Evolutionary conservation across 768 basidiomycete species (phyloP).

Genomic region (Calocera viscosa): DNA sequence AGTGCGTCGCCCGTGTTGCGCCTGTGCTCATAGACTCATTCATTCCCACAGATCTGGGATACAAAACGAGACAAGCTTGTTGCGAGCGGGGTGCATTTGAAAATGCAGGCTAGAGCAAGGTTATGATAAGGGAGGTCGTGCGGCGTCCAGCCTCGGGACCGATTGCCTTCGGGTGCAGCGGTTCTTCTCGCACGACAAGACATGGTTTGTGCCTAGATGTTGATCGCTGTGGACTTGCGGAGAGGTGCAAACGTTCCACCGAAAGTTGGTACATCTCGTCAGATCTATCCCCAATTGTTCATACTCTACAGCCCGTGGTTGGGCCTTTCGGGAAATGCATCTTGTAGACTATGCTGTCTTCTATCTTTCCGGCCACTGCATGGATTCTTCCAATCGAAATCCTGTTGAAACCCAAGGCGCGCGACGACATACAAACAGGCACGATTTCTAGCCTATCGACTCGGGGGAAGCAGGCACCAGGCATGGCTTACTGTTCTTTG

Average conservation of each 20-base stretch:
- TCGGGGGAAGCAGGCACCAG: not conserved
- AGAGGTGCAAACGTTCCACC: too few species aligned
- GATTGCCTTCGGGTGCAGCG: too few species aligned
- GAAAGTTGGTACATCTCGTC: too few species aligned
- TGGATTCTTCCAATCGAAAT: not conserved
- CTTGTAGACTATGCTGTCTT: too few species aligned
- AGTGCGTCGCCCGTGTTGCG: not conserved
- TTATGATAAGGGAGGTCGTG: too few species aligned
- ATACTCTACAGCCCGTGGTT: too few species aligned
- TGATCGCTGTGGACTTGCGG: too few species aligned
- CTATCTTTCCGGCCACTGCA: not conserved
- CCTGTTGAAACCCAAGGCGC: not conserved
- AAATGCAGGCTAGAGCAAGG: not conserved
- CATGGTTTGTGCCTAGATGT: too few species aligned
- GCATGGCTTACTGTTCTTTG: not conserved
- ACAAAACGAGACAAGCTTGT: not conserved
- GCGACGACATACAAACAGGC: not conserved
- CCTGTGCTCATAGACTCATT: not conserved
- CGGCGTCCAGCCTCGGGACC: too few species aligned
- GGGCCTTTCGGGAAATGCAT: too few species aligned
- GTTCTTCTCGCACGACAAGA: not conserved
- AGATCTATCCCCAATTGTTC: too few species aligned
- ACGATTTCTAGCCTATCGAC: not conserved
- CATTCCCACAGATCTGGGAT: not conserved
- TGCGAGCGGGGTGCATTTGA: not conserved